Evolutionary conservation across 2,329 filamentous ascomycete species (phyloP).

Genomic region (Fusarium foetens): DNA sequence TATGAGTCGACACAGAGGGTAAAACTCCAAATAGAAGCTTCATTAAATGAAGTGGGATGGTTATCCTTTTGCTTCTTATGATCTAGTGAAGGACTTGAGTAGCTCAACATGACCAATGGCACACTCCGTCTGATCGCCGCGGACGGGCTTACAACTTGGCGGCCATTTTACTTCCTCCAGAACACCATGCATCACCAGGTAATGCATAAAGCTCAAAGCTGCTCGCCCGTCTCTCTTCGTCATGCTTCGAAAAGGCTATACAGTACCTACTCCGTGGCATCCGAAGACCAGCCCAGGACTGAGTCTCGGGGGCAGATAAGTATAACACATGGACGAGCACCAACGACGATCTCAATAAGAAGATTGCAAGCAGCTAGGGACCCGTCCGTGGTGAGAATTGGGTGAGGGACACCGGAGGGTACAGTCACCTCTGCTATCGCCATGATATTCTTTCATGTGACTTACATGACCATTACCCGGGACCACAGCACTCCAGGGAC

Average conservation of each 20-base stretch:
- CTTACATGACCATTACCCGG: neutral
- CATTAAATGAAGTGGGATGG: accelerated
- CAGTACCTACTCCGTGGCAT: neutral
- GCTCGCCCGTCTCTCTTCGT: accelerated
- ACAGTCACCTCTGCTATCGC: neutral
- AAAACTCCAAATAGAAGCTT: neutral
- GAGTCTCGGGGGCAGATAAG: neutral
- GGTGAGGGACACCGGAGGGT: neutral
- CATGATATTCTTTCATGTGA: neutral
- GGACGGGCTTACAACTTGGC: neutral
- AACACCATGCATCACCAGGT: no score
- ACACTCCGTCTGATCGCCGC: neutral
- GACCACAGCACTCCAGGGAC: neutral
- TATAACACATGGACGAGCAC: neutral
- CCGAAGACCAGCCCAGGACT: neutral
- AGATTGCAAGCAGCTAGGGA: neutral
- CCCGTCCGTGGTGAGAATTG: neutral
- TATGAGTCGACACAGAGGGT: accelerated
- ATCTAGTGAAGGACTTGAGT: neutral
- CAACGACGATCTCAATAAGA: neutral
- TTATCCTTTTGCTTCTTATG: neutral
- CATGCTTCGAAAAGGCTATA: neutral
- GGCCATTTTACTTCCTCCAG: neutral
- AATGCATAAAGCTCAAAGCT: no score
- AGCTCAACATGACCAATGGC: neutral